These are phyloP conservation scores for Nyssa sinensis DNA, from an alignment of 148 eudicot species.

Conservation along the genomic window DNA sequence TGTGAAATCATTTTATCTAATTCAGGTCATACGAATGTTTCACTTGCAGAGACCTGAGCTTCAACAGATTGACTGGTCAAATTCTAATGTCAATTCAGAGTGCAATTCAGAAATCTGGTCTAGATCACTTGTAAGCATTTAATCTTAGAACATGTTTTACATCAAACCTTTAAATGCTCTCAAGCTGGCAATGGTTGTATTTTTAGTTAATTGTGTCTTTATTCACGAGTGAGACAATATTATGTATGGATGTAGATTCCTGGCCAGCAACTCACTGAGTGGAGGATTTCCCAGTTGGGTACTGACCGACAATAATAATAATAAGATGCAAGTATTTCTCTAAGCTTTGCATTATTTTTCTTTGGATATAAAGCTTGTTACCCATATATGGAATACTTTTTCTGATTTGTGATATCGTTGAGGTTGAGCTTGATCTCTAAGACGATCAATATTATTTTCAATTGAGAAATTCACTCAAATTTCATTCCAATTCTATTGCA, in stretches of 20 bases:
- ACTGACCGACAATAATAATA: conserved; percentile 19
- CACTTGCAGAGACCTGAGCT: conserved; percentile 59
- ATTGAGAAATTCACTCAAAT: neutral
- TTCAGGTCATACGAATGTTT: neutral
- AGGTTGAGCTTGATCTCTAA: neutral
- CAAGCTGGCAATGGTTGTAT: neutral
- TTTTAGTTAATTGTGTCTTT: neutral
- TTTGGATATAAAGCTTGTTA: neutral
- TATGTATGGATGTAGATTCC: conserved; percentile 37
- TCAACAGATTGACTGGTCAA: conserved; percentile 51
- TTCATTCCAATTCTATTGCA: conserved; percentile 25
- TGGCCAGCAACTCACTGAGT: conserved; percentile 52
- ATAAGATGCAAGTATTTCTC: conserved; percentile 30
- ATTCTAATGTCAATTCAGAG: conserved; percentile 35
- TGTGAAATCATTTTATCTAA: too few relatives aligned
- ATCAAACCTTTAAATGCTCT: neutral
- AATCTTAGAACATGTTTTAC: neutral
- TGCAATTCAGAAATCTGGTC: conserved; percentile 20
- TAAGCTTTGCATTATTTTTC: too few relatives aligned
- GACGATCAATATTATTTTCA: neutral
- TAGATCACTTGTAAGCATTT: conserved; percentile 36
- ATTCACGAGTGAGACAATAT: neutral
- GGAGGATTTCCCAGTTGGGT: conserved; percentile 61
- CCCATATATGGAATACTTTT: neutral
- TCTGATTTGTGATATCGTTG: neutral